phyloP scores from a whole-genome alignment of 768 basidiomycete species.

The Phlebiopsis gigantea region DNA sequence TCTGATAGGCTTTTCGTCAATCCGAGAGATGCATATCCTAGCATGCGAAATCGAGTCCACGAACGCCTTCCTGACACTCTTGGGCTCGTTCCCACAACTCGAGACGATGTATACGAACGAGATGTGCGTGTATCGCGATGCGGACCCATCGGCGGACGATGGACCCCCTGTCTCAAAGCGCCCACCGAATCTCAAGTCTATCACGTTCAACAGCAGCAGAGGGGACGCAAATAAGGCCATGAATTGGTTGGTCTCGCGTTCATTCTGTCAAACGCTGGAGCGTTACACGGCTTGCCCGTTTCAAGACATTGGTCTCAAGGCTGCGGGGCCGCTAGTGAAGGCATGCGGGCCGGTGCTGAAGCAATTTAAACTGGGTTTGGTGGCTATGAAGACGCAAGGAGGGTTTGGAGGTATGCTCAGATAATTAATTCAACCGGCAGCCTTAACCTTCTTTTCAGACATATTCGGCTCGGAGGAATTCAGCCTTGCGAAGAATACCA shows the following conservation, averaged over 20 bases:
- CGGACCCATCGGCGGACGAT: neutral
- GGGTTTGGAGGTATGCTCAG: constrained; percentile 11
- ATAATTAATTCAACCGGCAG: neutral
- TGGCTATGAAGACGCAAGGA: constrained; percentile 5
- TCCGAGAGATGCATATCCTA: constrained; percentile 2
- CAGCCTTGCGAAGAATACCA: constrained; percentile 1
- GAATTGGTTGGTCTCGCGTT: constrained; percentile 5
- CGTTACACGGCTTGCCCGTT: constrained; percentile 6
- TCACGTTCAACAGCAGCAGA: constrained; percentile 7
- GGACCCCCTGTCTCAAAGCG: neutral
- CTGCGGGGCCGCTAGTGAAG: neutral
- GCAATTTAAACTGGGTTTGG: constrained; percentile 13
- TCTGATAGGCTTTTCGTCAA: constrained; percentile 1
- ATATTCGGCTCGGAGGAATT: neutral
- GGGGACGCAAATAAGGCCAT: constrained; percentile 3
- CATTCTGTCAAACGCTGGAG: constrained; percentile 1
- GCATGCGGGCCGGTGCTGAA: constrained; percentile 6
- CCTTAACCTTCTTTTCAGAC: neutral
- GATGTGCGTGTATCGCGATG: constrained; percentile 12
- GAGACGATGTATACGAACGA: constrained; percentile 7
- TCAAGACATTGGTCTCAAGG: constrained; percentile 7
- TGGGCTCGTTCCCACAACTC: constrained; percentile 9
- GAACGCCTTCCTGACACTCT: constrained; percentile 6
- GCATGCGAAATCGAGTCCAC: constrained; percentile 12
- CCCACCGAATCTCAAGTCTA: neutral